Base-by-base conservation (phyloP, 2,329 filamentous ascomycete species). In the Colletotrichum destructivum region DNA sequence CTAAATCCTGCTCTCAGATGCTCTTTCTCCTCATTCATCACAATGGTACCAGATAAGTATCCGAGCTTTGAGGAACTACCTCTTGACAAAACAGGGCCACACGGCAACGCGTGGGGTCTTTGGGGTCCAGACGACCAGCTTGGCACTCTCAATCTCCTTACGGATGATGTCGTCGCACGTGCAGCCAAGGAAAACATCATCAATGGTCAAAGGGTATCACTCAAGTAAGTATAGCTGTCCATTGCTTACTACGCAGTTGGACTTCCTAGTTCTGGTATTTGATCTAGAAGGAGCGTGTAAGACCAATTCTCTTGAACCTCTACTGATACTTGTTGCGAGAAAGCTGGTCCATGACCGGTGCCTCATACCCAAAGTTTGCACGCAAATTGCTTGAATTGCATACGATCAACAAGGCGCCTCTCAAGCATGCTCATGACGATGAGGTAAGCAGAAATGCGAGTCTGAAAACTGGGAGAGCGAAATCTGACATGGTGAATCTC, bases 81-180 rank as follows among this genome's bases (percentile, higher is more conserved):
- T 0, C 81, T 89, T 2, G 81, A 83, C 68, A 84, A 85, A 60
- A 78, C 82, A 69, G 86, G 86, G 0, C 86, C 87, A 7, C 81
- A 78, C 5, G 85, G 86, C 11, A 89, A 89, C 68, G 86, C 88
- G 13, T 90, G 88, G 88, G 87, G 87, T 0, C 83, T 88, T 5
- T 89, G 87, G 74, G 88, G 87, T 2, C 75, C 80, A 2, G 65
- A 80, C 2, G 88, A 89, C 71, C 80, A 89, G 74, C 81, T 88
- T 13, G 88, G 88, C 21, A 88, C 85, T 75, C 81, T 90, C 1
- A 89, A 89, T 75, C 81, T 88, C 1, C 81, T 90, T 62, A 89
- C 87, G 13, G 55, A 56, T 42, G 51, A 68, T 16, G 52, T 51
- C 23, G 40, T 68, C 8, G 68, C 63, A 40, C 51, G 26, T 23